These are phyloP conservation scores for Neonectria sp. DNA, from an alignment of 2,329 filamentous ascomycete species.

Conservation along the genomic window DNA sequence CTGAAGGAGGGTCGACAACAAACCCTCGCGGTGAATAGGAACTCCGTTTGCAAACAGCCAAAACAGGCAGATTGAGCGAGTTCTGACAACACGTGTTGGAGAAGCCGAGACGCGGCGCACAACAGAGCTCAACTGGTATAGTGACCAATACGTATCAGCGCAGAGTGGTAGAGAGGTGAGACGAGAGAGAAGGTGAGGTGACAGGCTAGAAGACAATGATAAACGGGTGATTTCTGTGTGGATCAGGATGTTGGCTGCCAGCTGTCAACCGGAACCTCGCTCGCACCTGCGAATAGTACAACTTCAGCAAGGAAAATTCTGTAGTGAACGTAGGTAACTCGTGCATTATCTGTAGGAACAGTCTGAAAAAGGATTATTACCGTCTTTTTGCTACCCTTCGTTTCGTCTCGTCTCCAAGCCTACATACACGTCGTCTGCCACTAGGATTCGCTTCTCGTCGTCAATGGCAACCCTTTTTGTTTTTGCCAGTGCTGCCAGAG, in stretches of 20 bases:
- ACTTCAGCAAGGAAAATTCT: background rate
- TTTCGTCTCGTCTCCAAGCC: background rate
- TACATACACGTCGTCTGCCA: constrained; percentile 7
- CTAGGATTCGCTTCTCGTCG: constrained; percentile 32
- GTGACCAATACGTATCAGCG: background rate
- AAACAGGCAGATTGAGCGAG: background rate
- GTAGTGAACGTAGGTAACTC: background rate
- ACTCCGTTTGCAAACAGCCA: background rate
- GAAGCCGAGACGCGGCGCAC: background rate
- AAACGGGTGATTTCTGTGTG: background rate
- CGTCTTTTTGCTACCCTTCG: background rate
- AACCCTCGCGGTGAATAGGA: background rate
- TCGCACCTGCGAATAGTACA: background rate
- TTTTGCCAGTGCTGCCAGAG: constrained; percentile 42
- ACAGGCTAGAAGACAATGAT: background rate
- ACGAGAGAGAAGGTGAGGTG: background rate
- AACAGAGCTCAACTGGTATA: background rate
- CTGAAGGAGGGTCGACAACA: background rate
- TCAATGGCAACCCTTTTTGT: constrained; percentile 26
- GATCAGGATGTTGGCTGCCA: background rate
- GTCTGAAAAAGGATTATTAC: background rate
- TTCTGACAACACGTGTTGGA: no score
- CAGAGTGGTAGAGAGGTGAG: background rate
- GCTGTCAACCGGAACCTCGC: background rate
- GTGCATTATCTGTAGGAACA: background rate